Evolutionary conservation across 176 grass and related monocot genomes (phyloP), one percentile per base, ranked within the genome.

Genomic region (Calamus simplicifolius): DNA sequence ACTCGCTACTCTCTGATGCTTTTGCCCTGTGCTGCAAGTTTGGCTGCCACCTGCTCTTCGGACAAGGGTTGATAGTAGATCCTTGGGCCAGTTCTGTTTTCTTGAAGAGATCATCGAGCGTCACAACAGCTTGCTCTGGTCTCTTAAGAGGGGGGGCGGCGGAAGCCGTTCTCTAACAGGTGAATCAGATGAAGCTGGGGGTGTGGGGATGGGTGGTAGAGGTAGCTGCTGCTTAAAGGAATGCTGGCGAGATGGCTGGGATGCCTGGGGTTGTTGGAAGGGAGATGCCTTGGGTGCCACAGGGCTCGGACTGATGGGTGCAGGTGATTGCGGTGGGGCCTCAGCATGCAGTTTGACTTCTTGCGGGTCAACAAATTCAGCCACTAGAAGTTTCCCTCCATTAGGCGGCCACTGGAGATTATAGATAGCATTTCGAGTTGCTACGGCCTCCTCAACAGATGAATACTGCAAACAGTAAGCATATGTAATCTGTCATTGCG

Each of bases 371-470:
- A 98, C 85, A 76, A 98, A 98, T 69, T 98, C 94, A 17, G 81
- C 94, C 30, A 89, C 60, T 62, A 98, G 67, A 60, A 81, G 80
- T 71, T 98, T 98, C 21, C 88, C 94, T 54, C 89, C 84, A 58
- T 93, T 98, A 6, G 73, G 66, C 31, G 94, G 94, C 94, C 94
- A 98, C 81, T 98, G 87, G 63, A 98, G 79, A 71, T 98, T 80
- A 67, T 86, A 98, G 25, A 98, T 59, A 77, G 85, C 85, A 76
- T 88, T 67, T 5, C 94, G 85, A 52, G 94, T 98, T 29, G 88
- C 79, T 49, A 72, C 78, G 68, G 94, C 94, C 78, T 98, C 94
- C 63, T 98, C 94, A 29, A 81, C 75, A 12, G 88, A 98, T 3
- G 85, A 81, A 68, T 74, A 98, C 94, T 98, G 54, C 31, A 48